Evolutionary conservation across 73 alveolate genomes (phyloP).

Genomic region (Blepharisma stoltei): DNA sequence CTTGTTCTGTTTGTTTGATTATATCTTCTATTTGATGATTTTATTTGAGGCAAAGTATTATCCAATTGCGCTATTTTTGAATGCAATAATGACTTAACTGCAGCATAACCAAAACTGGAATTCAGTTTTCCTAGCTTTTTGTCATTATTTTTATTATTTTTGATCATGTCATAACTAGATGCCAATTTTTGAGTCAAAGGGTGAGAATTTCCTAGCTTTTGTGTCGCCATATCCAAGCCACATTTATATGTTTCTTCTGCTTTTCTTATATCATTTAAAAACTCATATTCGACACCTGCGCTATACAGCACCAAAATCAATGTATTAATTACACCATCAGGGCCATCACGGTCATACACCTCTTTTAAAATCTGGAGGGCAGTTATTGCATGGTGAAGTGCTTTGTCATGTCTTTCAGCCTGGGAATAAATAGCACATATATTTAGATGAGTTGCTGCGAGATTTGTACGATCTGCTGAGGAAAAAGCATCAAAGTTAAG

Average conservation of each 20-base stretch:
- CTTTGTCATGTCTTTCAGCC: slow-evolving; percentile 25
- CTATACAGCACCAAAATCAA: background rate
- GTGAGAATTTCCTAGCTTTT: background rate
- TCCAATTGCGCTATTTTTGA: too few species aligned
- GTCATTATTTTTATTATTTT: too few species aligned
- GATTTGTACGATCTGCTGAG: background rate
- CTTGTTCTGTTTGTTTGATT: too few species aligned
- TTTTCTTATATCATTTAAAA: background rate
- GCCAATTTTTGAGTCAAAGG: background rate
- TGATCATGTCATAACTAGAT: background rate
- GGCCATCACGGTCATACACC: background rate
- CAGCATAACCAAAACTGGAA: too few species aligned
- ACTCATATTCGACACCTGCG: slow-evolving; percentile 6
- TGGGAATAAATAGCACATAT: slow-evolving; percentile 30
- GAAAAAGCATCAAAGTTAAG: slow-evolving; percentile 11
- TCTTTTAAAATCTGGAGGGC: slow-evolving; percentile 22
- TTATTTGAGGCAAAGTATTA: too few species aligned
- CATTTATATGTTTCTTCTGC: background rate
- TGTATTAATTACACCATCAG: background rate
- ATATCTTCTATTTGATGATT: too few species aligned
- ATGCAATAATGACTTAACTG: too few species aligned
- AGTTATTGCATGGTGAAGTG: slow-evolving; percentile 17
- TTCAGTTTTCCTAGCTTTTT: too few species aligned
- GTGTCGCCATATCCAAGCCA: background rate
- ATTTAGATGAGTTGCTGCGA: slow-evolving; percentile 31